Evolutionary conservation across 1,284 basidiomycete genomes (phyloP).

Genomic region (Papiliotrema flavescens): DNA sequence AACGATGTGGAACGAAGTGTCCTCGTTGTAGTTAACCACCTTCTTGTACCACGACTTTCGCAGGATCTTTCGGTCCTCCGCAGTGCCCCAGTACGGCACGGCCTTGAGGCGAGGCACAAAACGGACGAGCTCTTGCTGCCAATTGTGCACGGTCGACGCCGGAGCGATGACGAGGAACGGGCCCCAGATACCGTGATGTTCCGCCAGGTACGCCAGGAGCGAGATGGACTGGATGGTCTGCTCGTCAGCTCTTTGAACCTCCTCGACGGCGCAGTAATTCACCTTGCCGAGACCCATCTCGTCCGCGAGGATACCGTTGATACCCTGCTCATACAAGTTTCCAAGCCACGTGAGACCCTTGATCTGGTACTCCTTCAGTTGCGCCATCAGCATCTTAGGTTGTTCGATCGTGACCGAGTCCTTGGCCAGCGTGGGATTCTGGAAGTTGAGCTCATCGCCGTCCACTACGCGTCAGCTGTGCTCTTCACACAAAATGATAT

Average conservation of each 20-base stretch:
- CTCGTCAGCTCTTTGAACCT: background rate
- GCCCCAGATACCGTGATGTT: slow-evolving; percentile 98
- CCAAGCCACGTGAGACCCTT: slow-evolving; percentile 99
- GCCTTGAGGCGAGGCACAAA: slow-evolving; percentile 95
- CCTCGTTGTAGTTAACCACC: slow-evolving; percentile 90
- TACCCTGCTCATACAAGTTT: slow-evolving; percentile 97
- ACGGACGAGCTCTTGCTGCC: slow-evolving; percentile 96
- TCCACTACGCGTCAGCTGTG: slow-evolving; percentile 60
- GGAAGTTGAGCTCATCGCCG: slow-evolving; percentile 94
- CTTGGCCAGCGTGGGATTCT: slow-evolving; percentile 92
- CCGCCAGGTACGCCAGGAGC: slow-evolving; percentile 91
- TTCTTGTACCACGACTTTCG: slow-evolving; percentile 99
- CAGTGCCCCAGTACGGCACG: slow-evolving; percentile 96
- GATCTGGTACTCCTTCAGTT: slow-evolving; percentile 96
- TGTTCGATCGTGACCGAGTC: slow-evolving; percentile 84
- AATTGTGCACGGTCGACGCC: slow-evolving; percentile 96
- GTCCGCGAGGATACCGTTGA: slow-evolving; percentile 96
- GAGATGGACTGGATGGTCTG: slow-evolving; percentile 99
- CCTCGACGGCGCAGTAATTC: slow-evolving; percentile 15
- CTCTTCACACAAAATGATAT: background rate
- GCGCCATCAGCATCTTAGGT: slow-evolving; percentile 94
- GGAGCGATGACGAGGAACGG: slow-evolving; percentile 99
- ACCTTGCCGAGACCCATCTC: slow-evolving; percentile 98
- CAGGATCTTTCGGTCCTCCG: slow-evolving; percentile 90
- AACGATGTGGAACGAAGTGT: slow-evolving; percentile 94